Conservation (phyloP, 306 rosid species). For the Trifolium subterraneum region DNA sequence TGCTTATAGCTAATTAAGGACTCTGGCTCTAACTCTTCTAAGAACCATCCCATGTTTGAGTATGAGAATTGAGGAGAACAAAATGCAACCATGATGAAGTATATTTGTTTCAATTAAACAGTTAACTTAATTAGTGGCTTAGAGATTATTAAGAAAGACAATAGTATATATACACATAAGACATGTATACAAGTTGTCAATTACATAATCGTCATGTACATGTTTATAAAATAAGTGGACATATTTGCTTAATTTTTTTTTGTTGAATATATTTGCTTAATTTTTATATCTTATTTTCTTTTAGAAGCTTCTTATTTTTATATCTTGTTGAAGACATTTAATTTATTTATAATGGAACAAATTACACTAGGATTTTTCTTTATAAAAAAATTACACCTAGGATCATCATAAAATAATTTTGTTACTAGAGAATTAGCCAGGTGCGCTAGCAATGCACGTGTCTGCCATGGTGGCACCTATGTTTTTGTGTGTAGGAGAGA, state of each 20-base stretch:
- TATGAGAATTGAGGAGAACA: conserved; percentile 29
- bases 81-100: conserved; percentile 40
- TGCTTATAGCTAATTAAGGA: not conserved
- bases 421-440: not conserved
- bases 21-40: conserved; percentile 26
- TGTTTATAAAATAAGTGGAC: no score
- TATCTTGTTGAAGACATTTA: no score
- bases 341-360: no score
- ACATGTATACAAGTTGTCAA: not conserved
- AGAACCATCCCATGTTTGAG: conserved; percentile 41
- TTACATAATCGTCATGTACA: not conserved
- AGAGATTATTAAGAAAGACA: not conserved
- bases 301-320: no score
- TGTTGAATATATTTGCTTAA: no score
- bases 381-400: no score
- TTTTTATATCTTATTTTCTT: no score
- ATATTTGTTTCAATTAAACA: not conserved
- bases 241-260: no score
- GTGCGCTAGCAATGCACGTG: conserved; percentile 24
- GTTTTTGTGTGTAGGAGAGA: not conserved
- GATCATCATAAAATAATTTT: not conserved
- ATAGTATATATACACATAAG: not conserved
- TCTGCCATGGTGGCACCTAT: conserved; percentile 36
- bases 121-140: conserved; percentile 9
- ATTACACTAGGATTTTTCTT: no score